Evolutionary conservation across 352 stramenopile species (phyloP).

Genomic region (Globisporangium cederbergense): DNA sequence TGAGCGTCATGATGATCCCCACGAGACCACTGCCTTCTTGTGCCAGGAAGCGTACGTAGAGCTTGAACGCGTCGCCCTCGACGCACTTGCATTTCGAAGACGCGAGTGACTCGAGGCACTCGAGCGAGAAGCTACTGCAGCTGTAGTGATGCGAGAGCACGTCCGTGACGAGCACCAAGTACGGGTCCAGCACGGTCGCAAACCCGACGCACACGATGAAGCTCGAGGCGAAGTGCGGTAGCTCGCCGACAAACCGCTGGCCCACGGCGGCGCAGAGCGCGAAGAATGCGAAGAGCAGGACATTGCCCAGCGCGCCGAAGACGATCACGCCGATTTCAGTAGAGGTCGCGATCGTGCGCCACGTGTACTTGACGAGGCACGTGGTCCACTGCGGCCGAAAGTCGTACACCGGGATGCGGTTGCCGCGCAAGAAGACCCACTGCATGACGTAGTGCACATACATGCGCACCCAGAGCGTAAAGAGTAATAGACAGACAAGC

Average conservation of each 20-base stretch:
- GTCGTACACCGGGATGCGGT: conserved; percentile 77
- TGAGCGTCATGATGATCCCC: conserved; percentile 70
- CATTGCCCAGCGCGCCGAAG: conserved; percentile 52
- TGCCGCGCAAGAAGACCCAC: conserved; percentile 72
- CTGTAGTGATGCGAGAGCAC: conserved; percentile 71
- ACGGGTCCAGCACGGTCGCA: conserved; percentile 73
- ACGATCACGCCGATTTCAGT: conserved; percentile 72
- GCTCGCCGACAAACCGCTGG: conserved; percentile 50
- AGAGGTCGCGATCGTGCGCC: conserved; percentile 47
- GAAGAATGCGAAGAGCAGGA: conserved; percentile 44
- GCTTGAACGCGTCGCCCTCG: conserved; percentile 87
- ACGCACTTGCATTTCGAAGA: conserved; percentile 51
- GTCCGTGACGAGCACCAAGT: conserved; percentile 81
- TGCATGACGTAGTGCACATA: conserved; percentile 89
- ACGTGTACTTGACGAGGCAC: conserved; percentile 87
- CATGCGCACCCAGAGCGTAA: conserved; percentile 84
- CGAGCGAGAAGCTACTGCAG: conserved; percentile 40
- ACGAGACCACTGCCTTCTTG: conserved; percentile 77
- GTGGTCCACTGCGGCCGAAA: conserved; percentile 59
- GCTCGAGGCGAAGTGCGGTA: conserved; percentile 69
- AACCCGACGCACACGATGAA: conserved; percentile 81
- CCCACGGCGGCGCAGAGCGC: conserved; percentile 33
- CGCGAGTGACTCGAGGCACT: conserved; percentile 38
- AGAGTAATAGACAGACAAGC: conserved; percentile 42
- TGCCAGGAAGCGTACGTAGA: conserved; percentile 74